Conservation (phyloP, 2,329 filamentous ascomycete species). For the Aspergillus sp. region DNA sequence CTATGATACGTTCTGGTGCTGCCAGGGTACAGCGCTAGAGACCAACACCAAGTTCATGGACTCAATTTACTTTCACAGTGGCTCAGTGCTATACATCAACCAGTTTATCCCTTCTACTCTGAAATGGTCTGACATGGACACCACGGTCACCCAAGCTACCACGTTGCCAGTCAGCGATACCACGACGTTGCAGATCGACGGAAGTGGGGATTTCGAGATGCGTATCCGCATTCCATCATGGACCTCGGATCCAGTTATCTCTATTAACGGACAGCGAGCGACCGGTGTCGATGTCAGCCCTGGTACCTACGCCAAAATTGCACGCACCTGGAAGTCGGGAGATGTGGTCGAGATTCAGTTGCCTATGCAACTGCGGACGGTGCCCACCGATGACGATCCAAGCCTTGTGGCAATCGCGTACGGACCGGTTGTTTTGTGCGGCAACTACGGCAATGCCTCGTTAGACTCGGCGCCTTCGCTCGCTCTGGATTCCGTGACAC, state of each 20-base stretch:
- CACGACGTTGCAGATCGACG: conserved; percentile 24
- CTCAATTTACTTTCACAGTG: conserved; percentile 43
- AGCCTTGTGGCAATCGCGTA: conserved; percentile 39
- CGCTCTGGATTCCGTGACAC: neutral
- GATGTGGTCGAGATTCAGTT: conserved; percentile 38
- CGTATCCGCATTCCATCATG: conserved; percentile 42
- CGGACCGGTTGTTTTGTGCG: conserved; percentile 39
- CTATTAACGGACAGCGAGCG: conserved; percentile 33
- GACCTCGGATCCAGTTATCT: conserved; percentile 32
- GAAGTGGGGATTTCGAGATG: conserved; percentile 25
- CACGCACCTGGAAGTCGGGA: conserved; percentile 35
- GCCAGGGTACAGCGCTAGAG: conserved; percentile 44
- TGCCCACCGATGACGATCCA: conserved; percentile 41
- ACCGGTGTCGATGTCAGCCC: conserved; percentile 16
- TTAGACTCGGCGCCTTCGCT: conserved; percentile 1
- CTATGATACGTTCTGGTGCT: conserved; percentile 47
- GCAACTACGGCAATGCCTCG: conserved; percentile 35
- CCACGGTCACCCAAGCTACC: conserved; percentile 37
- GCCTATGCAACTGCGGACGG: conserved; percentile 36
- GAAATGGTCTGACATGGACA: conserved; percentile 33
- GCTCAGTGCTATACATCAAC: conserved; percentile 39
- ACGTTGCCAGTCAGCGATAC: conserved; percentile 36
- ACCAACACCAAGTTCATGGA: conserved; percentile 48
- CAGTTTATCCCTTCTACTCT: conserved; percentile 41
- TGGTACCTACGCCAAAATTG: conserved; percentile 21